These are phyloP conservation scores for Aspergillus sp. DNA, from an alignment of 2,329 filamentous ascomycete species.

Conservation along the genomic window DNA sequence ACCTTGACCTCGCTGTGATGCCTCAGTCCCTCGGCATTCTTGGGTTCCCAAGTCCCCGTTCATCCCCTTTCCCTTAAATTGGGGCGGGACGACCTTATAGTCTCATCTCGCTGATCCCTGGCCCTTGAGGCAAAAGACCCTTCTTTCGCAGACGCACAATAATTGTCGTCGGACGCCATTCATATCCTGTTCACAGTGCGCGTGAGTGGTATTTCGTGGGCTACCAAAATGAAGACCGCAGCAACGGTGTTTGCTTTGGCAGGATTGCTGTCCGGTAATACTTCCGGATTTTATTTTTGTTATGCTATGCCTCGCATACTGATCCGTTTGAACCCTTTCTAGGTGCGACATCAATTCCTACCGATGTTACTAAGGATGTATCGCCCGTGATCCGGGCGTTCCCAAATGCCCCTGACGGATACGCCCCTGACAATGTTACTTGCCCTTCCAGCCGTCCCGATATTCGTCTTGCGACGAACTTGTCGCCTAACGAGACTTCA, in stretches of 20 bases:
- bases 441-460: conserved; percentile 71
- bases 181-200: not conserved
- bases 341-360: conserved; percentile 13
- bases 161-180: not conserved
- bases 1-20: conserved; percentile 11
- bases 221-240: conserved; percentile 14
- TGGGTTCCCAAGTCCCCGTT: conserved; percentile 8
- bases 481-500: conserved; percentile 69
- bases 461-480: conserved; percentile 61
- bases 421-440: conserved; percentile 66
- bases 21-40: not conserved
- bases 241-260: conserved; percentile 16
- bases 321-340: not conserved
- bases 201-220: conserved; percentile 4
- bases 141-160: not conserved
- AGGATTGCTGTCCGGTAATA: conserved; percentile 19
- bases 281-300: not conserved
- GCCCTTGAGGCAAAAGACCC: not conserved
- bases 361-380: conserved; percentile 1
- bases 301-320: not conserved
- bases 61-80: conserved; percentile 9
- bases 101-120: not conserved
- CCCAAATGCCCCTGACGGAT: conserved; percentile 64
- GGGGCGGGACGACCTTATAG: not conserved
- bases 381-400: conserved; percentile 38